Evolutionary conservation across 441 rosid genomes (phyloP).

Genomic region (Populus hybrid): DNA sequence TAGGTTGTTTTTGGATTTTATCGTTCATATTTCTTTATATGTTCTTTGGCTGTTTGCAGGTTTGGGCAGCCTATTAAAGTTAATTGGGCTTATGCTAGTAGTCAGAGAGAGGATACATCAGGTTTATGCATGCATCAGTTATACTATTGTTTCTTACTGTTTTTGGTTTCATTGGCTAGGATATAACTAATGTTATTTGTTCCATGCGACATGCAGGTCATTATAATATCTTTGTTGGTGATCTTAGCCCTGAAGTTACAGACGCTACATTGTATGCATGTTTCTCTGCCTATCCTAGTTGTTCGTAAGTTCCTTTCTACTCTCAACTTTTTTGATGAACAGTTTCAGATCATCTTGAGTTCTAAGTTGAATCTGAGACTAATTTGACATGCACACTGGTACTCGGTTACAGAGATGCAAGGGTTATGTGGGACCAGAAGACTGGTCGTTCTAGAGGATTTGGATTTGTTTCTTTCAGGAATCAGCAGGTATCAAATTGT

Average conservation of each 20-base stretch:
- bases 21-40: constrained; percentile 7
- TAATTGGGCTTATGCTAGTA: constrained; percentile 88
- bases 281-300: constrained; percentile 58
- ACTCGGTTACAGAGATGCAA: constrained; percentile 59
- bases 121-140: constrained; percentile 28
- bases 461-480: constrained; percentile 85
- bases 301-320: constrained; percentile 55
- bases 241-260: constrained; percentile 90
- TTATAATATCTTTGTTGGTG: constrained; percentile 84
- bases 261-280: constrained; percentile 75
- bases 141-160: neutral
- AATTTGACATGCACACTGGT: neutral
- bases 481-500: constrained; percentile 52
- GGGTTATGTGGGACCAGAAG: constrained; percentile 97
- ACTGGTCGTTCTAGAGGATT: constrained; percentile 90
- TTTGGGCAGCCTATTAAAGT: constrained; percentile 89
- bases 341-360: neutral
- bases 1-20: neutral
- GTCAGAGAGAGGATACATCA: constrained; percentile 91
- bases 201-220: constrained; percentile 45
- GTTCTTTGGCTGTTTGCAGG: constrained; percentile 32
- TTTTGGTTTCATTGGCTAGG: neutral
- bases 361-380: constrained; percentile 7
- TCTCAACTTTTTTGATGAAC: constrained; percentile 9
- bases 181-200: neutral